Evolutionary conservation across 2,329 filamentous ascomycete genomes (phyloP), one percentile per base, ranked within the genome.

Genomic region (Cladorrhinum sp.): DNA sequence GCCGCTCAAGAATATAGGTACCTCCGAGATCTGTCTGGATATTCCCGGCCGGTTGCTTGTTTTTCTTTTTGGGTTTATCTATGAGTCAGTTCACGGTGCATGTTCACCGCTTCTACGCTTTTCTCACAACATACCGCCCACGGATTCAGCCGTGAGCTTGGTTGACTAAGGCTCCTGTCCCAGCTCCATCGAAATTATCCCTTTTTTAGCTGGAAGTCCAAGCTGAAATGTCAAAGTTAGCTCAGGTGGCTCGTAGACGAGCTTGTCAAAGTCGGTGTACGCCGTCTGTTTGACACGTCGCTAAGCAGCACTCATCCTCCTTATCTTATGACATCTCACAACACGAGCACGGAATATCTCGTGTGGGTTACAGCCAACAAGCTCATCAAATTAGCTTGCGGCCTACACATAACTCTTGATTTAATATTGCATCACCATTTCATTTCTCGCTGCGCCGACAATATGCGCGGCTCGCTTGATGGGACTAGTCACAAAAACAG

Each of bases 61-160:
- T 18, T 18, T 24, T 13, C 25, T 10, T 50, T 50, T 50, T 56
- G 53, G 36, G 36, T 32, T 53, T 56, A 48, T 49, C 38, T 55
- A 55, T 55, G 53, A 55, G 29, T 55, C 53, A 48, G 38, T 56
- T 22, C 25, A 20, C 16, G 13, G 20, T 24, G 4, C 41, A 18
- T 20, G 6, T 45, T 56, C 22, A 56, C 53, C 53, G 53, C 53
- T 38, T 49, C 32, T 41, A 23, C 25, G 51, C 22, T 54, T 41
- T 12, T 36, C 25, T 25, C 18, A 3, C 10, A 9, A 16, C 41
- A 45, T 18, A 45, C n/a, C 41, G 24, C 29, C 22, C 41, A 24
- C 32, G 18, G 24, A 56, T 56, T 56, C 53, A 56, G 53, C 53
- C 53, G 22, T 12, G 20, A 32, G 13, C 20, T 55, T 55, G 52